Base-by-base conservation (phyloP, 2,329 filamentous ascomycete genomes). In the Rutstroemia sp. region DNA sequence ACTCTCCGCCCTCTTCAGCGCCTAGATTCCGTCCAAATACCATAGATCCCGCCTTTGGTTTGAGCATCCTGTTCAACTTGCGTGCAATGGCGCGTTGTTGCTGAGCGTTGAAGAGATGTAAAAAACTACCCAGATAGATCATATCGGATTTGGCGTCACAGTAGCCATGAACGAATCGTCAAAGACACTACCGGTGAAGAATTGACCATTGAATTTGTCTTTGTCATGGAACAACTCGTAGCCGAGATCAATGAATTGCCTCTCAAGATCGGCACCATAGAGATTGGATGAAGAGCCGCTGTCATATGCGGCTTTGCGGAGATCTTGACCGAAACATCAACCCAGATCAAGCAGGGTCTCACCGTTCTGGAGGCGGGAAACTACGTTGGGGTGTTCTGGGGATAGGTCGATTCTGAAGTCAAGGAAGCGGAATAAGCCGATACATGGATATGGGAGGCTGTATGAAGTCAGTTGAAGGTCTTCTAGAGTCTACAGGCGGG, bases 41-140 rank as follows among this genome's bases (percentile, higher is more conserved):
- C 25, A 77, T 54, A 10, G 67, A 67, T 16, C 67, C 71, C 18
- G 46, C 38, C 27, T 48, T 39, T 49, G 66, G 65, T 52, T 67
- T 39, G 14, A 54, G n/a, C 18, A 60, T 41, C 16, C 25, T 51
- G 8, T 59, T 57, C 16, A 54, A 45, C 23, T 57, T 38, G 51
- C 69, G 69, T 12, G 67, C 67, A 21, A 70, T 67, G 47, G 67
- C 62, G 10, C 73, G 61, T 58, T 76, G 74, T 10, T 66, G 62
- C 1, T 72, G 69, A 62, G 67, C 72, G 38, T 66, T 65, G 60
- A 75, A 77, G 8, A 77, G 64, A 54, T 78, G 75, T 49, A 77
- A 71, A 63, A 77, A 74, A 0, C 71, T 71, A 0, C 69, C 68
- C 3, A 73, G 66, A 45, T 73, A 67, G 9, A 77, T 61, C 21